Evolutionary conservation across 179 eudicot genomes (phyloP).

Genomic region (Beta lomatogona): DNA sequence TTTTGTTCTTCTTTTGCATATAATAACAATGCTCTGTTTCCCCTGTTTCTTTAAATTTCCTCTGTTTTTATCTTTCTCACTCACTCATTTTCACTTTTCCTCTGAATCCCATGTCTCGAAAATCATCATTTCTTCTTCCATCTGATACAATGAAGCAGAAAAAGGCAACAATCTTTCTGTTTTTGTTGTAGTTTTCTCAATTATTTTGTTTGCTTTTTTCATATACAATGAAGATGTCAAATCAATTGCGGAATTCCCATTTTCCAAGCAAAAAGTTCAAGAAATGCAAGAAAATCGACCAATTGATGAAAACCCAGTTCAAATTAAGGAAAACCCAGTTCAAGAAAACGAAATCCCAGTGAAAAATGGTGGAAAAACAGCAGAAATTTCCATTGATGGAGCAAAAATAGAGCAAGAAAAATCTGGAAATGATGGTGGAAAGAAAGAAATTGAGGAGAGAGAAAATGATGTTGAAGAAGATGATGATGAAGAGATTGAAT

Average conservation of each 20-base stretch:
- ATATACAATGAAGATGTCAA: constrained; percentile 89
- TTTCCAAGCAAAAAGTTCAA: constrained; percentile 50
- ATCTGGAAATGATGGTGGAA: background rate
- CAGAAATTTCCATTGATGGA: constrained; percentile 22
- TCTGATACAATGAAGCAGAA: constrained; percentile 53
- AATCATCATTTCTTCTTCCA: background rate
- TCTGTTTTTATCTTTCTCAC: constrained; percentile 23
- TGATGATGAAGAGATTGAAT: constrained; percentile 48
- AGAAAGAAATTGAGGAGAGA: background rate
- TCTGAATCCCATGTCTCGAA: constrained; percentile 27
- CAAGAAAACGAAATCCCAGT: constrained; percentile 28
- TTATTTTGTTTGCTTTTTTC: constrained; percentile 73
- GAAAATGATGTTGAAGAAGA: constrained; percentile 48
- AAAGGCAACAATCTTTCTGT: constrained; percentile 53
- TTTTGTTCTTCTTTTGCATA: background rate
- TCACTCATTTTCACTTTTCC: background rate
- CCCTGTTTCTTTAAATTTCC: constrained; percentile 24
- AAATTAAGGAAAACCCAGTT: constrained; percentile 31
- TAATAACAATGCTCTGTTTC: constrained; percentile 3
- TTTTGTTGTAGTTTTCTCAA: constrained; percentile 61
- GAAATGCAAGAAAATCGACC: constrained; percentile 35
- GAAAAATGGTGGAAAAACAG: constrained; percentile 2
- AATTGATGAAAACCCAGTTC: constrained; percentile 33
- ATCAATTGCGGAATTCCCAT: constrained; percentile 84
- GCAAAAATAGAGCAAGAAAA: constrained; percentile 41